Percentiles rank a stretch among this genome's conserved stretches.
Conservation (phyloP, 768 basidiomycete species). For the Kwoniella bestiolae region DNA sequence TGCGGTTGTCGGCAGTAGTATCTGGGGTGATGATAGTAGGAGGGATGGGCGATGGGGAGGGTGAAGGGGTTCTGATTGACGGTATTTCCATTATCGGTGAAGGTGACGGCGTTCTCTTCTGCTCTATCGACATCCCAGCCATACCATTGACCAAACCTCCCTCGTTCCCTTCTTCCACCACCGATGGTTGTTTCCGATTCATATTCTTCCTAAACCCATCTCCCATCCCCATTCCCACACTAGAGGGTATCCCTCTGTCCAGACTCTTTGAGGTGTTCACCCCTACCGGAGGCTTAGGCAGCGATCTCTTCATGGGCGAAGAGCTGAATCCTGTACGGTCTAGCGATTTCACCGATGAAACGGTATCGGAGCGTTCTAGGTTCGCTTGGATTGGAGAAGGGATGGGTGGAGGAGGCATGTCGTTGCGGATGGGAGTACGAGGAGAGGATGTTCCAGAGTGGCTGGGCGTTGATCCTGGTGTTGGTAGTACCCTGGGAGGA, state of each 20-base stretch:
- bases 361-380: slow-evolving; percentile 50
- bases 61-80: slow-evolving; percentile 5
- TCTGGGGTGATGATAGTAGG: slow-evolving; percentile 7
- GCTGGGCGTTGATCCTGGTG: slow-evolving; percentile 9
- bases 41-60: neutral
- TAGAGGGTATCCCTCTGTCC: slow-evolving; percentile 45
- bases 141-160: slow-evolving; percentile 8
- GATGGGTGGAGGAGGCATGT: slow-evolving; percentile 11
- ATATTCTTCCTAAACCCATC: neutral
- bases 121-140: slow-evolving; percentile 9
- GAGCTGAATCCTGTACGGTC: slow-evolving; percentile 36
- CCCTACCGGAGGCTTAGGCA: slow-evolving; percentile 51
- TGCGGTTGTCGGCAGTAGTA: slow-evolving; percentile 11
- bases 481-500: slow-evolving; percentile 3
- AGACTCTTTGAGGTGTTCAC: slow-evolving; percentile 51
- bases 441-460: slow-evolving; percentile 16
- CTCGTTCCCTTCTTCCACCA: slow-evolving; percentile 19
- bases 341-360: slow-evolving; percentile 50
- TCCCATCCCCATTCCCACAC: slow-evolving; percentile 5
- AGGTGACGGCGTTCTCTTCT: neutral
- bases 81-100: neutral
- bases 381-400: slow-evolving; percentile 28
- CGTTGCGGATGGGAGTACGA: neutral
- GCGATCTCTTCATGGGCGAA: slow-evolving; percentile 32
- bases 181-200: slow-evolving; percentile 29